phyloP scores from a whole-genome alignment of 164 flowering plant genomes.

The Sextonia rubra region DNA sequence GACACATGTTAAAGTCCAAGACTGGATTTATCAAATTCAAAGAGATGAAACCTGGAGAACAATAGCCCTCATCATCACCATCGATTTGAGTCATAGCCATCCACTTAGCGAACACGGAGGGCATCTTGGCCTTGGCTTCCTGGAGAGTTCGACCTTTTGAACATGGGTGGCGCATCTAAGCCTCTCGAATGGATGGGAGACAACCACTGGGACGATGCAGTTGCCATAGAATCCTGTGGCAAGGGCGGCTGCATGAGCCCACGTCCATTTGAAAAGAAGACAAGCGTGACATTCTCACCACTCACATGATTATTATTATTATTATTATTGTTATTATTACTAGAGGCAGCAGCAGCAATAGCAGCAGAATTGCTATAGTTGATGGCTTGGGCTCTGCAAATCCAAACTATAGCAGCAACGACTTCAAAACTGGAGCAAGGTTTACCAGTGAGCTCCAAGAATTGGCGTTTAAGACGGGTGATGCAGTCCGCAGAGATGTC shows the following conservation, averaged over 20 bases:
- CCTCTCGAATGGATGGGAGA: constrained; percentile 20
- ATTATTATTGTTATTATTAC: not conserved
- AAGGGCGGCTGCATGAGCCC: constrained; percentile 39
- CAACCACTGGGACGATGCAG: constrained; percentile 61
- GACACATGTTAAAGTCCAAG: no score
- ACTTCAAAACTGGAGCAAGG: constrained; percentile 59
- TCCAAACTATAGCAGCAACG: constrained; percentile 51
- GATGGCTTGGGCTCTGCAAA: constrained; percentile 31
- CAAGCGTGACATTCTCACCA: constrained; percentile 40
- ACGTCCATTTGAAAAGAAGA: constrained; percentile 63
- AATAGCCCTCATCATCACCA: constrained; percentile 6
- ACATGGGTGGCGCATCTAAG: constrained; percentile 23
- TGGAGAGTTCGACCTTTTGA: constrained; percentile 43
- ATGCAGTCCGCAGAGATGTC: constrained; percentile 42
- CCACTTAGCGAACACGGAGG: constrained; percentile 37
- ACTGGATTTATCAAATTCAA: no score
- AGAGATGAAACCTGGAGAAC: no score
- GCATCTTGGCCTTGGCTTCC: constrained; percentile 38
- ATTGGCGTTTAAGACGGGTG: constrained; percentile 36
- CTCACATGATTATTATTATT: not conserved
- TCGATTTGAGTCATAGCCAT: constrained; percentile 18
- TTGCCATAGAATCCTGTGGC: constrained; percentile 67
- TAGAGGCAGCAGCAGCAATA: no score
- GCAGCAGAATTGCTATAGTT: no score
- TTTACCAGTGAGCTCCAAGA: constrained; percentile 26